Evolutionary conservation across 192 early-diverging fungal genomes (phyloP), one percentile per base, ranked within the genome.

Genomic region (Podila epigama): DNA sequence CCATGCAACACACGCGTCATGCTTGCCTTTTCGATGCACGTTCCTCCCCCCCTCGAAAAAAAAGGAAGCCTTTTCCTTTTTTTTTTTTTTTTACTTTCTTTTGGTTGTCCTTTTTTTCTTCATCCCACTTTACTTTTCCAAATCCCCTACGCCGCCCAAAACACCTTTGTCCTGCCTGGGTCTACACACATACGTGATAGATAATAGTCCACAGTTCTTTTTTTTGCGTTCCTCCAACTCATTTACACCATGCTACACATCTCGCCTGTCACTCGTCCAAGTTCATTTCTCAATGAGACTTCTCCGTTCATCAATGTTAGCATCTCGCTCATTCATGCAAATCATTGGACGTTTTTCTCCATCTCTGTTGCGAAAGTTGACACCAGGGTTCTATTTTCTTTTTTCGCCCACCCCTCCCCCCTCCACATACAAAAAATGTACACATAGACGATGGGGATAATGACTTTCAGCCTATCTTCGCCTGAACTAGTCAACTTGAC

Each of bases 271-370:
- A n/a, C 63, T 52, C 42, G 63, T 22, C 70, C 63, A 0, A 58
- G 62, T 58, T 41, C 51, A 28, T 75, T 66, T 58, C 32, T 66
- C 37, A 75, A 75, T 18, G 70, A 75, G 41, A 52, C 50, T 2
- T 50, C 65, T 52, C 63, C 70, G 13, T 75, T 75, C 44, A 64
- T 75, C 50, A 75, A 75, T 66, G 70, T 40, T 66, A 62, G 70
- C 25, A 18, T 27, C 18, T 63, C 48, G 27, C 51, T n/a, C 16
- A 3, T 15, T 13, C 6, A 4, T 22, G 44, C n/a, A 22, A 48
- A 22, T 48, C 4, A 15, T 2, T 42, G 18, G 3, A 41, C n/a
- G n/a, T 52, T n/a, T 12, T 18, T 22, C 27, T 56, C 8, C 29
- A 1, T 29, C 28, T 22, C 5, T 27, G 5, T 18, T n/a, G 0